Evolutionary conservation across 2,329 filamentous ascomycete genomes (phyloP), one percentile per base, ranked within the genome.

Genomic region (Lecanicillium sp.): DNA sequence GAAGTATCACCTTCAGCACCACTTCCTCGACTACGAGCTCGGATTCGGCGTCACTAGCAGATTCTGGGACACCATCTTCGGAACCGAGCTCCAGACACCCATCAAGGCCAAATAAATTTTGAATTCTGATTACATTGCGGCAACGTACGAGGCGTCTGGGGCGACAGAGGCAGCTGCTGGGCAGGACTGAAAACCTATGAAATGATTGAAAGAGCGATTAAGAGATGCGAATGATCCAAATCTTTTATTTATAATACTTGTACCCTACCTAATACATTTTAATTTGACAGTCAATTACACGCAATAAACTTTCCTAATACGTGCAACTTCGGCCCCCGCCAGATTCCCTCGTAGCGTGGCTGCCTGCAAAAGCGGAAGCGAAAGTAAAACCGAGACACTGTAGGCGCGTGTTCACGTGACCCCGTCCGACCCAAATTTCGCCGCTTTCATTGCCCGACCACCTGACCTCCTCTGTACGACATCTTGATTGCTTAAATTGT

Each of bases 21-120:
- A 98, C 71, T 98, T 96, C 68, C 88, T 93, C 52, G 93, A 98
- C 66, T 98, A 94, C 65, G 87, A 98, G 68, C 91, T 95, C 56
- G 93, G 93, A 44, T 98, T 97, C 59, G 93, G 93, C 49, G 91
- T 98, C 44, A 96, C 91, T 26, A 96, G 86, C 74, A 83, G 84
- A 56, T 95, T 98, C 75, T 98, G 93, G 93, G 93, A 98, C 66
- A 73, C 71, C 42, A 71, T 98, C 6, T 98, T 98, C 63, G 89
- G 90, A 56, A 98, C 93, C 1, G 85, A 95, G 69, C 74, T 98
- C 39, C 51, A 61, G 30, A 56, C 63, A n/a, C 50, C 55, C 23
- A 63, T 66, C 43, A 63, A 64, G 60, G 61, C 60, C 5, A 60
- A 62, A 43, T 68, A 55, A 58, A 38, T 15, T 35, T n/a, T 43